Evolutionary conservation across 306 rosid genomes (phyloP).

Genomic region (Cajanus cajan): DNA sequence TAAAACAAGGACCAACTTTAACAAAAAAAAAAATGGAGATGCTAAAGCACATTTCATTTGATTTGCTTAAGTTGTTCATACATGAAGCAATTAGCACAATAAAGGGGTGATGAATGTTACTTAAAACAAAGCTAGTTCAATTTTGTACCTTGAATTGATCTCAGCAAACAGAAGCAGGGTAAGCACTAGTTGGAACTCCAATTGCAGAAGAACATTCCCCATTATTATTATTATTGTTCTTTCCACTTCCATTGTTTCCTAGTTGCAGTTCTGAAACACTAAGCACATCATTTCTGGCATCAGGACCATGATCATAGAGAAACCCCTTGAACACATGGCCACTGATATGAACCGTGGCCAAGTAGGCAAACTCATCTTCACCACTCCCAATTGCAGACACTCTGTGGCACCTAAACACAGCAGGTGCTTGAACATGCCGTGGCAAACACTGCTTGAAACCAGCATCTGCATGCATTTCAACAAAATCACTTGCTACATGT

Average conservation of each 20-base stretch:
- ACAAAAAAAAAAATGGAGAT: not conserved
- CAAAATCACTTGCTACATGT: not conserved
- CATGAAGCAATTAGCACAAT: not conserved
- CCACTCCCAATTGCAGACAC: slow-evolving; percentile 70
- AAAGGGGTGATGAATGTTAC: not conserved
- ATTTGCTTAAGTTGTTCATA: not conserved
- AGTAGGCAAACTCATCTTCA: slow-evolving; percentile 64
- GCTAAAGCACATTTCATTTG: not conserved
- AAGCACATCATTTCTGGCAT: slow-evolving; percentile 42
- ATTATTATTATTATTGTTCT: slow-evolving; percentile 34
- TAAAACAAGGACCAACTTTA: no score
- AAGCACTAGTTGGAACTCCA: slow-evolving; percentile 42
- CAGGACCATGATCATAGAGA: slow-evolving; percentile 79
- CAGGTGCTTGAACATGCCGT: slow-evolving; percentile 63
- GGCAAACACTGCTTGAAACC: slow-evolving; percentile 62
- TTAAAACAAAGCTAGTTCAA: not conserved
- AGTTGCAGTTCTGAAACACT: slow-evolving; percentile 55
- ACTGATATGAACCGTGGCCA: slow-evolving; percentile 71
- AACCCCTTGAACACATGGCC: slow-evolving; percentile 84
- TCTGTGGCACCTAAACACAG: slow-evolving; percentile 77
- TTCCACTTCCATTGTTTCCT: slow-evolving; percentile 53
- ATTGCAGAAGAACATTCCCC: slow-evolving; percentile 50
- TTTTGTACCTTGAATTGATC: slow-evolving; percentile 27
- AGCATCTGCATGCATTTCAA: slow-evolving; percentile 58
- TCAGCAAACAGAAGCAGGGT: slow-evolving; percentile 58